Evolutionary conservation across 768 basidiomycete genomes (phyloP).

Genomic region (Boletus rufocinnamomeus): DNA sequence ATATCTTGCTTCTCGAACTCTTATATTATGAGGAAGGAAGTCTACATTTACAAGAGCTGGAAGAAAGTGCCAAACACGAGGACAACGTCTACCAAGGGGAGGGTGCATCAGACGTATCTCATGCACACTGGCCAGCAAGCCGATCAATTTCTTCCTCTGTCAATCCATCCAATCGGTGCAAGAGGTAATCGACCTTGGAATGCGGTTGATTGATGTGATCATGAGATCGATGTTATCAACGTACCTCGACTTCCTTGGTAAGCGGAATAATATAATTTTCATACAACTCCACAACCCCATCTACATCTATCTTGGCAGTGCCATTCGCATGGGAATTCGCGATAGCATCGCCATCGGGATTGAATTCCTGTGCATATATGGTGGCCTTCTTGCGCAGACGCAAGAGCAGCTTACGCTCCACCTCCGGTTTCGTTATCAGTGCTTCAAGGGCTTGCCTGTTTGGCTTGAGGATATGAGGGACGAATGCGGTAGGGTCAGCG

Average conservation of each 20-base stretch:
- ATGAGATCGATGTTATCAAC: slow-evolving; percentile 22
- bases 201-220: slow-evolving; percentile 3
- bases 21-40: neutral
- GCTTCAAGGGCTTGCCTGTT: slow-evolving; percentile 78
- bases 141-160: slow-evolving; percentile 77
- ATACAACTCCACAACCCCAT: slow-evolving; percentile 91
- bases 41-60: slow-evolving; percentile 10
- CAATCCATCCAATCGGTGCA: slow-evolving; percentile 84
- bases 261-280: slow-evolving; percentile 95
- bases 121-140: slow-evolving; percentile 37
- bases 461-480: slow-evolving; percentile 85
- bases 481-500: slow-evolving; percentile 81
- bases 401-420: slow-evolving; percentile 81
- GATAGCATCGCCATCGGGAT: slow-evolving; percentile 59
- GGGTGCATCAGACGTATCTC: slow-evolving; percentile 9
- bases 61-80: slow-evolving; percentile 7
- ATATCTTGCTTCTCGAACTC: slow-evolving; percentile 22
- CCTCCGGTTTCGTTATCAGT: slow-evolving; percentile 96
- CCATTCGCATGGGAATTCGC: slow-evolving; percentile 35
- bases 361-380: slow-evolving; percentile 82
- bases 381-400: slow-evolving; percentile 84
- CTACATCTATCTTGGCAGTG: slow-evolving; percentile 81
- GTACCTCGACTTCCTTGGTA: slow-evolving; percentile 97
- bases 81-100: neutral
- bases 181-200: slow-evolving; percentile 89